A percentile compares a stretch with the other conserved stretches of the same genome.
Evolutionary conservation across 2,329 filamentous ascomycete genomes (phyloP).

Genomic region (Aspergillus fijiensis): DNA sequence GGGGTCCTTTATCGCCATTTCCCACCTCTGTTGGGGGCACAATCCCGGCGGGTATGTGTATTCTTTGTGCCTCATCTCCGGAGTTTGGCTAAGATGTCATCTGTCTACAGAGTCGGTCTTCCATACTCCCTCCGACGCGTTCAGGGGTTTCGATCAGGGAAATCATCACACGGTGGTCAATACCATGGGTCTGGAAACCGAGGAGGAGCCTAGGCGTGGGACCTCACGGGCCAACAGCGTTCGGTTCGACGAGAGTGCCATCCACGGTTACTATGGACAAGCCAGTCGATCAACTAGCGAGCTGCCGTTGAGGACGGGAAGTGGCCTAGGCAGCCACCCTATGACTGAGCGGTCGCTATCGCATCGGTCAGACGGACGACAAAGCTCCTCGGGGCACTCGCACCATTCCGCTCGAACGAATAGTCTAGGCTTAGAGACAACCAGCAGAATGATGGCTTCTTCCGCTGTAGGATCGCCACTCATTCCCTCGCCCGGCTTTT

Average conservation of each 20-base stretch:
- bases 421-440: constrained; percentile 76
- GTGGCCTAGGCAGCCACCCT: constrained; percentile 72
- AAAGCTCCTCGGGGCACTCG: constrained; percentile 87
- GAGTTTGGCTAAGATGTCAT: not conserved
- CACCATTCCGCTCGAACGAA: constrained; percentile 76
- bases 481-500: constrained; percentile 77
- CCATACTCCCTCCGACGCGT: constrained; percentile 77
- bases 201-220: constrained; percentile 81
- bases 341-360: constrained; percentile 90
- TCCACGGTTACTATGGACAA: constrained; percentile 87
- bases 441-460: constrained; percentile 62
- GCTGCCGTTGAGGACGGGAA: constrained; percentile 73
- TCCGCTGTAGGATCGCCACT: constrained; percentile 70
- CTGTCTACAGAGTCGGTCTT: constrained; percentile 67
- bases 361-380: constrained; percentile 91
- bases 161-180: constrained; percentile 77
- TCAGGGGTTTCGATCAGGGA: constrained; percentile 83
- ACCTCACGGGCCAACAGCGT: constrained; percentile 95
- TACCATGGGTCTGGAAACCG: constrained; percentile 79
- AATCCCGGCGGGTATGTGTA: constrained; percentile 76
- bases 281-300: constrained; percentile 80
- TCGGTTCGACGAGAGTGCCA: constrained; percentile 92
- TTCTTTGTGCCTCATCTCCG: constrained; percentile 5
- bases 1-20: constrained; percentile 82
- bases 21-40: constrained; percentile 80